Conservation (phyloP, 352 stramenopile species). For the Pelagophyceae sp. region DNA sequence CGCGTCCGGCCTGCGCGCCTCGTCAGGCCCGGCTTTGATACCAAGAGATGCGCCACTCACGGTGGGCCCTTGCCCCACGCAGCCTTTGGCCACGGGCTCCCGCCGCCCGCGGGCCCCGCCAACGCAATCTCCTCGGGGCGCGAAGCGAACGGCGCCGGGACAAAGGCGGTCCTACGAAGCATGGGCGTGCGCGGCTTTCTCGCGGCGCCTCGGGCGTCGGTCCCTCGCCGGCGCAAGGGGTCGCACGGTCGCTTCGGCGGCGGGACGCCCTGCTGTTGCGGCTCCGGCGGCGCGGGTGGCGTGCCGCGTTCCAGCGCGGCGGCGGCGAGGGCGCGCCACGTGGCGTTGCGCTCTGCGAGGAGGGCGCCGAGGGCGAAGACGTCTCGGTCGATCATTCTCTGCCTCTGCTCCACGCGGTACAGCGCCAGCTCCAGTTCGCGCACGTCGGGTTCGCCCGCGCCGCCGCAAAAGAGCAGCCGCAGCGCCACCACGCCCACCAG, state of each 20-base stretch:
- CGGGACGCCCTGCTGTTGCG: neutral
- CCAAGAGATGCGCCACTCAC: too few relatives aligned
- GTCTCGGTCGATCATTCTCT: neutral
- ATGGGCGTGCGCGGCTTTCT: neutral
- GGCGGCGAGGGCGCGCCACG: neutral
- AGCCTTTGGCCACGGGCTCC: too few relatives aligned
- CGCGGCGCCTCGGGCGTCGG: neutral
- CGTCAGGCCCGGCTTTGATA: too few relatives aligned
- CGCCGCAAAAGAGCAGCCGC: neutral
- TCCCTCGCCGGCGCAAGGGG: too few relatives aligned
- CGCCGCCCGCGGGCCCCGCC: too few relatives aligned
- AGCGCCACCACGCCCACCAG: neutral
- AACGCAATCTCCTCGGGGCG: too few relatives aligned
- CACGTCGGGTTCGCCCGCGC: neutral
- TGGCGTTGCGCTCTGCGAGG: neutral
- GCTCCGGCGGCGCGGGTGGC: neutral
- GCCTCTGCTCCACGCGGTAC: neutral
- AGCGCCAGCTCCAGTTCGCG: conserved; percentile 2
- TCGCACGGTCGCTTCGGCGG: neutral
- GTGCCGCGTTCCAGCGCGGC: too few relatives aligned
- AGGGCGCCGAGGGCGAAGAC: neutral
- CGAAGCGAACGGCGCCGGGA: too few relatives aligned
- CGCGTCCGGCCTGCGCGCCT: neutral
- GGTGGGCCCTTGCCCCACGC: too few relatives aligned
- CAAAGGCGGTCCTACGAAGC: too few relatives aligned